Percentiles rank a stretch among this genome's conserved stretches.
Conservation (phyloP, 1,284 basidiomycete genomes). For the Leccinum fuscescens region DNA sequence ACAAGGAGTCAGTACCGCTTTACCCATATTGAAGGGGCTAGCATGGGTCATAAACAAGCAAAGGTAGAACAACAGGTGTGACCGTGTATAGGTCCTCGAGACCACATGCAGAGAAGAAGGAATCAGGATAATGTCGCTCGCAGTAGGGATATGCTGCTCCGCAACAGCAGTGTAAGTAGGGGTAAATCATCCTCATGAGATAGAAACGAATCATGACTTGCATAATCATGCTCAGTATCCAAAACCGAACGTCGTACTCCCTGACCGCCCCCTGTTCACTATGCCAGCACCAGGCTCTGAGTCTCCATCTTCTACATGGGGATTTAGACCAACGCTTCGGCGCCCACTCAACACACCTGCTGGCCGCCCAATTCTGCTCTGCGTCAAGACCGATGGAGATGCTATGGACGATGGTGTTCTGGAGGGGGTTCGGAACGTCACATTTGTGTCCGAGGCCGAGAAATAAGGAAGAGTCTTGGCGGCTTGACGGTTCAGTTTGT, state of each 20-base stretch:
- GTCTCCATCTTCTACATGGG: constrained; percentile 31
- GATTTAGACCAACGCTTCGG: constrained; percentile 41
- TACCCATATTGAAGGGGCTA: constrained; percentile 22
- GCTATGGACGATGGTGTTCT: constrained; percentile 41
- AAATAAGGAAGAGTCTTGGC: constrained; percentile 42
- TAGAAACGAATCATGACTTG: constrained; percentile 12
- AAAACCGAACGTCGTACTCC: constrained; percentile 31
- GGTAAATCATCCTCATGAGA: constrained; percentile 8
- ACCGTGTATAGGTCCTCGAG: constrained; percentile 23
- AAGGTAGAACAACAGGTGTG: constrained; percentile 15
- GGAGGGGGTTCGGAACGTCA: constrained; percentile 49
- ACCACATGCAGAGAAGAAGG: constrained; percentile 17
- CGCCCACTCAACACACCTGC: constrained; percentile 42
- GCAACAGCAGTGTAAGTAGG: constrained; percentile 13
- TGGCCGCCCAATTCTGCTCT: constrained; percentile 69
- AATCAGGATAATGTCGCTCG: constrained; percentile 11
- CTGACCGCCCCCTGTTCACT: constrained; percentile 33
- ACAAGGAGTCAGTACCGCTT: constrained; percentile 7
- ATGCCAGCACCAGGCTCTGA: constrained; percentile 21
- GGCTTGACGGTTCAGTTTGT: constrained; percentile 33
- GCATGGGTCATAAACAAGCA: constrained; percentile 27
- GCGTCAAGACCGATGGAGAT: constrained; percentile 37
- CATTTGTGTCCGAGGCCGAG: constrained; percentile 43
- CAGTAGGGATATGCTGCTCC: constrained; percentile 15
- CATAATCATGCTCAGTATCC: constrained; percentile 23